phyloP scores from a whole-genome alignment of 2,329 filamentous ascomycete species.

The Delphinella strobiligena region DNA sequence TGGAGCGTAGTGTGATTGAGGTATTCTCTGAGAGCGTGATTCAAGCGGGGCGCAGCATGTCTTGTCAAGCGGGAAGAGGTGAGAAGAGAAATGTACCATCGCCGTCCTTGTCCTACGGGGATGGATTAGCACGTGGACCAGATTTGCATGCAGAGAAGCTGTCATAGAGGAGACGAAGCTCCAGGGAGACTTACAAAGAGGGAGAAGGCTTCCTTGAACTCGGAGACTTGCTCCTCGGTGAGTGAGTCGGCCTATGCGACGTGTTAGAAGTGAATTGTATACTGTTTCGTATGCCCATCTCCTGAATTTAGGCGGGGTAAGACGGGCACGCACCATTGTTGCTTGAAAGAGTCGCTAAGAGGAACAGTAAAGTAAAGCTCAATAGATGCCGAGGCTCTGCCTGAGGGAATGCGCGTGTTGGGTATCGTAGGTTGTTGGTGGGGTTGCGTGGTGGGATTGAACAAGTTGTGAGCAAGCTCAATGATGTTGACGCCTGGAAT shows the following conservation, averaged over 20 bases:
- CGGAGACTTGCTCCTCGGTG: conserved; percentile 99
- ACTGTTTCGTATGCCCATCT: conserved; percentile 1
- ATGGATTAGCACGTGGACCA: conserved; percentile 2
- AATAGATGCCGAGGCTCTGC: background rate
- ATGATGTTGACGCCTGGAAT: conserved; percentile 8
- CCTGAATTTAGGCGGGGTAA: conserved; percentile 13
- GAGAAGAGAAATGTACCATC: conserved; percentile 33
- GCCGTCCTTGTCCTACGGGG: conserved; percentile 43
- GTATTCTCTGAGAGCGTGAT: too few relatives aligned
- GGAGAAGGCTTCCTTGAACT: conserved; percentile 99
- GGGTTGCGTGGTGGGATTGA: background rate
- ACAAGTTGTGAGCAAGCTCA: background rate
- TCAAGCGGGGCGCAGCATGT: too few relatives aligned
- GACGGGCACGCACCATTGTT: conserved; percentile 16
- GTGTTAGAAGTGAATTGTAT: conserved; percentile 9
- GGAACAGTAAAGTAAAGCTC: background rate
- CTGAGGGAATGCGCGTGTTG: background rate
- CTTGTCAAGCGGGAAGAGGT: conserved; percentile 1
- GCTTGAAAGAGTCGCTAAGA: conserved; percentile 1
- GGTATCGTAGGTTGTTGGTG: background rate
- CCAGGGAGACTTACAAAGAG: conserved; percentile 74
- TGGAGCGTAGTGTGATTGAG: too few relatives aligned
- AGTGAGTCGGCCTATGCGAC: conserved; percentile 76
- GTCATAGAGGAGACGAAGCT: too few relatives aligned
- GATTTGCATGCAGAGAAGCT: background rate